Percentiles rank a stretch among this genome's conserved stretches.
Conservation (phyloP, 2,329 filamentous ascomycete species). For the Talaromyces sp. region DNA sequence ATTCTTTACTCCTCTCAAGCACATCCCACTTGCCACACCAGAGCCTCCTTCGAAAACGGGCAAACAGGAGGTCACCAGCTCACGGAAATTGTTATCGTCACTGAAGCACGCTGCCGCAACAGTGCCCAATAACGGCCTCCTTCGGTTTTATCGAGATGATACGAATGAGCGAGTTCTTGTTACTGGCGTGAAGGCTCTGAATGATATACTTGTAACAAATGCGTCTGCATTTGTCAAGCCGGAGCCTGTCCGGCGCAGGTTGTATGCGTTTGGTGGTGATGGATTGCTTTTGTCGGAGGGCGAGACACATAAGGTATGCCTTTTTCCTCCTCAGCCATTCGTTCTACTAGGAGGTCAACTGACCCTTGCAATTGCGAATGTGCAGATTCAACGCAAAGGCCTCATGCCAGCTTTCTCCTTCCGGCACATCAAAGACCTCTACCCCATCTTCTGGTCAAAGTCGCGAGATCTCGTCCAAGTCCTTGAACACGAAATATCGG, state of each 20-base stretch:
- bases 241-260: constrained; percentile 40
- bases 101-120: constrained; percentile 52
- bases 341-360: too few relatives aligned
- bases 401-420: constrained; percentile 85
- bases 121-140: constrained; percentile 65
- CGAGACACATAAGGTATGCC: constrained; percentile 71
- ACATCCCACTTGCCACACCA: constrained; percentile 44
- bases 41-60: neutral
- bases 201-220: constrained; percentile 66
- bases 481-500: constrained; percentile 51
- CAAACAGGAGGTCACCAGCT: neutral
- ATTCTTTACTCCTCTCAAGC: constrained; percentile 56
- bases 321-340: too few relatives aligned
- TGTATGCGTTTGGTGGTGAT: constrained; percentile 40
- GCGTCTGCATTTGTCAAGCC: constrained; percentile 71
- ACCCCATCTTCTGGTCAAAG: constrained; percentile 83
- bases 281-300: constrained; percentile 72
- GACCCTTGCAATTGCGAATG: too few relatives aligned
- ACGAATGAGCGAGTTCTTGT: constrained; percentile 63
- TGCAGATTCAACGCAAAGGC: constrained; percentile 64
- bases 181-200: constrained; percentile 61
- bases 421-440: constrained; percentile 78
- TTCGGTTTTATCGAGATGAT: constrained; percentile 62
- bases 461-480: constrained; percentile 62
- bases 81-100: constrained; percentile 20